These are phyloP conservation scores for Vanrija humicola DNA, from an alignment of 1,284 basidiomycete genomes.

Conservation along the genomic window DNA sequence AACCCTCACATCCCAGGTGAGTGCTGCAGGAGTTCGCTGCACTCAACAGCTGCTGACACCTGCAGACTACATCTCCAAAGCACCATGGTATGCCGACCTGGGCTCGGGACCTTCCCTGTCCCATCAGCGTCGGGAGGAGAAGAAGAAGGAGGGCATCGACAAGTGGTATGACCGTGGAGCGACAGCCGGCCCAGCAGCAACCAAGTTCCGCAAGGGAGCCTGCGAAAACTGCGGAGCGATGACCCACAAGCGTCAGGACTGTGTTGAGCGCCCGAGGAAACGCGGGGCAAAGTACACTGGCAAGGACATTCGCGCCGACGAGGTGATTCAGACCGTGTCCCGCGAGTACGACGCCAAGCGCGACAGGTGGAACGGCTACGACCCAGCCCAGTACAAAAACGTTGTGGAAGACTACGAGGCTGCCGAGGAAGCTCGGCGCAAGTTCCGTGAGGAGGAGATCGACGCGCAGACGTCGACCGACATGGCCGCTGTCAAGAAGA, in stretches of 20 bases:
- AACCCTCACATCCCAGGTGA: conserved; percentile 96
- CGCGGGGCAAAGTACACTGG: conserved; percentile 93
- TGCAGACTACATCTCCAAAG: conserved; percentile 85
- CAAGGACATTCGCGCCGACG: conserved; percentile 86
- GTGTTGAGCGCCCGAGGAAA: conserved; percentile 91
- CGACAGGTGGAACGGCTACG: conserved; percentile 98
- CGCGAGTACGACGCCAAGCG: conserved; percentile 92
- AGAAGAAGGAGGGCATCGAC: conserved; percentile 67
- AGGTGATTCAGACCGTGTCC: conserved; percentile 74
- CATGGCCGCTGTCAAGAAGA: conserved; percentile 71
- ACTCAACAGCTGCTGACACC: neutral
- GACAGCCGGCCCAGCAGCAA: conserved; percentile 80
- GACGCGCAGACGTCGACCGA: conserved; percentile 94
- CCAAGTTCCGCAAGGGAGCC: conserved; percentile 94
- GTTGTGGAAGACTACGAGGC: conserved; percentile 94
- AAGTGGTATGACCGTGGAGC: conserved; percentile 91
- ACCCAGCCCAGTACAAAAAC: conserved; percentile 74
- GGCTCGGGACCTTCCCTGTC: conserved; percentile 82
- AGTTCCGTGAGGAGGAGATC: conserved; percentile 90
- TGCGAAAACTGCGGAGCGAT: conserved; percentile 99
- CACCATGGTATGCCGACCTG: conserved; percentile 91
- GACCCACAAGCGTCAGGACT: conserved; percentile 87
- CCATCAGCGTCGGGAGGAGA: conserved; percentile 70
- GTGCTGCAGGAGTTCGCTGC: conserved; percentile 40
- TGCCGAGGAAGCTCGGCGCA: conserved; percentile 82